Evolutionary conservation across 2,329 filamentous ascomycete species (phyloP), one percentile per base, ranked within the genome.

Genomic region (Zalaria sp.): DNA sequence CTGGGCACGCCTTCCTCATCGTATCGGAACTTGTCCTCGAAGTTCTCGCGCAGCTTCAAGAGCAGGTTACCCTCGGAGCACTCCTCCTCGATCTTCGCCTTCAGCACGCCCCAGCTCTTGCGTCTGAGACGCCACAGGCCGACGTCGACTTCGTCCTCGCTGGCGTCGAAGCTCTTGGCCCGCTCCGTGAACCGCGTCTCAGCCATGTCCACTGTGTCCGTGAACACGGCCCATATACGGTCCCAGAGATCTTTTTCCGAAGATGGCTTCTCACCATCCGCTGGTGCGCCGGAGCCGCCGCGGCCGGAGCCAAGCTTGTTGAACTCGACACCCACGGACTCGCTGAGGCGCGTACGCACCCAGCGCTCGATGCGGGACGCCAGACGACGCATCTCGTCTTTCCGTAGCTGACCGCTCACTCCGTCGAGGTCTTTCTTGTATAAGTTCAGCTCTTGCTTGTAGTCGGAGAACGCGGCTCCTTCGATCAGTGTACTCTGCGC

Each of bases 21-120:
- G 55, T 98, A 98, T 49, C 91, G 81, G 74, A 98, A 98, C 64
- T 94, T 95, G 67, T 98, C 91, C 64, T 98, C 91, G 51, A 98
- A 98, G 66, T 95, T 96, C 62, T 98, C 91, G 31, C 91, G 79
- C 40, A 98, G 75, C 68, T 98, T 98, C 51, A 96, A 71, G 29
- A 96, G 68, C 41, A 98, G 79, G 57, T 96, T 98, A 54, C 89
- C 89, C 65, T 96, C 91, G 79, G 93, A 93, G 57, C 95, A 85
- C 63, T 98, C 91, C 57, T 98, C 91, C 31, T 96, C 89, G 47
- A 98, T 83, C 68, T 85, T 91, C 45, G 86, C 81, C 37, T 85
- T 77, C 46, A 98, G 70, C 9, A 89, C 88, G 34, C 81, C 81
- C 91, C 91, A 98, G 47, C 85, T 91, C 71, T 96, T 96, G 49